A percentile compares a stretch with the other conserved stretches of the same genome.
These are phyloP conservation scores for Bisporella sp. DNA, from an alignment of 2,329 filamentous ascomycete genomes.

Conservation along the genomic window DNA sequence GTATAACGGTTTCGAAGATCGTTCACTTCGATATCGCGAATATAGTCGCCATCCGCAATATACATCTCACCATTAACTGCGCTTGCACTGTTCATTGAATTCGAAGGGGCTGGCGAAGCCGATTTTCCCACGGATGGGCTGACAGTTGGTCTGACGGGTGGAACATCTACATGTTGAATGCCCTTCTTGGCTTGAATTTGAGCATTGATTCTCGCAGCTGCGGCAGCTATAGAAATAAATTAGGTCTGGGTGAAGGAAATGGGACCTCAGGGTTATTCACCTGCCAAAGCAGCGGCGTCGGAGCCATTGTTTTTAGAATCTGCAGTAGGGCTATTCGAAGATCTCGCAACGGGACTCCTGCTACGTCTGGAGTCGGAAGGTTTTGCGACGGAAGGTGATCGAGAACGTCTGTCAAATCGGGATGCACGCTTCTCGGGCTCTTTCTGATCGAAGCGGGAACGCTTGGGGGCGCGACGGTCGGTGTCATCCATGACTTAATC, in stretches of 20 bases:
- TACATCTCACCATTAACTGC: constrained; percentile 79
- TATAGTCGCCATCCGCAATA: constrained; percentile 92
- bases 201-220: constrained; percentile 81
- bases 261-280: constrained; percentile 37
- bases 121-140: constrained; percentile 19
- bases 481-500: constrained; percentile 61
- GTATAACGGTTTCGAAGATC: constrained; percentile 94
- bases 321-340: constrained; percentile 23
- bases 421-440: constrained; percentile 73
- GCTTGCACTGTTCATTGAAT: constrained; percentile 36
- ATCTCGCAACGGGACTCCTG: constrained; percentile 65
- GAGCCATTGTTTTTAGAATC: constrained; percentile 38
- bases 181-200: constrained; percentile 80
- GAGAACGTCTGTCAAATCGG: constrained; percentile 86
- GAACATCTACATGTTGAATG: constrained; percentile 84
- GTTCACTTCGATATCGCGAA: constrained; percentile 98
- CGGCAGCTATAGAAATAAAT: constrained; percentile 57
- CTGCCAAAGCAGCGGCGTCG: constrained; percentile 72
- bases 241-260: constrained; percentile 9
- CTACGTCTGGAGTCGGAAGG: constrained; percentile 62
- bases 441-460: constrained; percentile 90
- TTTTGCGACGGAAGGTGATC: constrained; percentile 63
- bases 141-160: constrained; percentile 56
- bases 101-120: constrained; percentile 21
- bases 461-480: constrained; percentile 66